These are phyloP conservation scores for Paspalum vaginatum DNA, from an alignment of 176 grass and related monocot genomes.

Conservation along the genomic window DNA sequence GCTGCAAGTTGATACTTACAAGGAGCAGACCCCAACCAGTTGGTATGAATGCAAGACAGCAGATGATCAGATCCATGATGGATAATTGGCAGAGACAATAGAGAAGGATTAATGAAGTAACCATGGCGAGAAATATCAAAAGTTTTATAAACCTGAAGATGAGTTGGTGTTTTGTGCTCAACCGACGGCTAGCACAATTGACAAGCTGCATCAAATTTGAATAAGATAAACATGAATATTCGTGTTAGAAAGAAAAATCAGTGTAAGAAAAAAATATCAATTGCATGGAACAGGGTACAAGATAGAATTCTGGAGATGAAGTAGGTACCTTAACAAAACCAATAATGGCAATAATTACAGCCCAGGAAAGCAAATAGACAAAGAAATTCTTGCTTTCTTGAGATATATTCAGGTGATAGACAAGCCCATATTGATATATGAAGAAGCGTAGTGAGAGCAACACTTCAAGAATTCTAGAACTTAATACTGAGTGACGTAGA, in stretches of 20 bases:
- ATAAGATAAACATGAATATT: constrained; percentile 19
- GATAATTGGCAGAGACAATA: constrained; percentile 77
- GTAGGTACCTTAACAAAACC: constrained; percentile 78
- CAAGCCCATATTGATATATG: constrained; percentile 95
- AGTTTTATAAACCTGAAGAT: constrained; percentile 88
- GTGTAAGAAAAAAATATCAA: constrained; percentile 20
- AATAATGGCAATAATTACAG: constrained; percentile 86
- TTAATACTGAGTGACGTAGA: constrained; percentile 71
- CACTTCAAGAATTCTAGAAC: constrained; percentile 84
- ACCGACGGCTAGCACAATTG: constrained; percentile 59
- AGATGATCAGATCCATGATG: constrained; percentile 75
- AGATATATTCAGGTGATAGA: constrained; percentile 95
- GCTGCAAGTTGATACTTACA: constrained; percentile 47
- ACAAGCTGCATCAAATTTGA: constrained; percentile 64
- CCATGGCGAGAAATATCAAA: constrained; percentile 67
- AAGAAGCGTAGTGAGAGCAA: constrained; percentile 84
- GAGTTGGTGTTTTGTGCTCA: constrained; percentile 87
- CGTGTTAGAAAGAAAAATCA: constrained; percentile 13
- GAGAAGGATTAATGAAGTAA: constrained; percentile 69
- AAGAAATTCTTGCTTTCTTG: constrained; percentile 84
- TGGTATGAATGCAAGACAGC: constrained; percentile 91
- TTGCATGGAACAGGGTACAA: background rate
- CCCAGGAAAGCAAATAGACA: constrained; percentile 92
- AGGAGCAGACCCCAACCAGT: constrained; percentile 89
- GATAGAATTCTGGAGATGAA: constrained; percentile 17